A percentile compares a stretch with the other conserved stretches of the same genome.
Evolutionary conservation across 2,329 filamentous ascomycete genomes (phyloP).

Genomic region (Colletotrichum costaricense): DNA sequence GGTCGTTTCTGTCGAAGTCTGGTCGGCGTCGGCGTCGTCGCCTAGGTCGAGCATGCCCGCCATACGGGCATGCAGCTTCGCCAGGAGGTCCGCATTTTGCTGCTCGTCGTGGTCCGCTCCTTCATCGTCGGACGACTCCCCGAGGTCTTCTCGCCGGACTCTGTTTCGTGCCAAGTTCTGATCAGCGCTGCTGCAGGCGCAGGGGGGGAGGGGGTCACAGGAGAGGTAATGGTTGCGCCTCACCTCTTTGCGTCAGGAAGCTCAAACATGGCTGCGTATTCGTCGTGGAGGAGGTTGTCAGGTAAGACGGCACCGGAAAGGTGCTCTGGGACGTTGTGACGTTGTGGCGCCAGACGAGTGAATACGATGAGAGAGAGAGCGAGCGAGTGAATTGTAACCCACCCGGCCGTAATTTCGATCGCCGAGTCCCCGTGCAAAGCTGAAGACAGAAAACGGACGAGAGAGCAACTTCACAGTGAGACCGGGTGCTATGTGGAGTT

Average conservation of each 20-base stretch:
- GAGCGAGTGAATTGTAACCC: neutral
- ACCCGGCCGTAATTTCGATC: neutral
- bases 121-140: slow-evolving; percentile 46
- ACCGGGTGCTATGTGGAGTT: slow-evolving; percentile 2
- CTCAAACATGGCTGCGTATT: slow-evolving; percentile 57
- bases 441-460: neutral
- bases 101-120: slow-evolving; percentile 44
- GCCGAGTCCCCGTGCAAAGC: neutral
- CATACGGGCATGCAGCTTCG: slow-evolving; percentile 60
- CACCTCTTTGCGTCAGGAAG: slow-evolving; percentile 65
- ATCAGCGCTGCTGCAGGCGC: slow-evolving; percentile 1
- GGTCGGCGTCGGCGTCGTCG: slow-evolving; percentile 38
- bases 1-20: slow-evolving; percentile 21
- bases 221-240: slow-evolving; percentile 22
- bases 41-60: slow-evolving; percentile 58
- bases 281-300: neutral
- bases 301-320: too few relatives aligned
- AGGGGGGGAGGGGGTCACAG: neutral
- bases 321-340: neutral
- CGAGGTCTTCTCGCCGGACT: slow-evolving; percentile 66
- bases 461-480: neutral
- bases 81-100: slow-evolving; percentile 53
- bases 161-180: slow-evolving; percentile 44
- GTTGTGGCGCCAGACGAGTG: neutral
- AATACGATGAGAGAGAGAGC: too few relatives aligned